Evolutionary conservation across 352 stramenopile genomes (phyloP).

Genomic region (Phytophthora fragariae): DNA sequence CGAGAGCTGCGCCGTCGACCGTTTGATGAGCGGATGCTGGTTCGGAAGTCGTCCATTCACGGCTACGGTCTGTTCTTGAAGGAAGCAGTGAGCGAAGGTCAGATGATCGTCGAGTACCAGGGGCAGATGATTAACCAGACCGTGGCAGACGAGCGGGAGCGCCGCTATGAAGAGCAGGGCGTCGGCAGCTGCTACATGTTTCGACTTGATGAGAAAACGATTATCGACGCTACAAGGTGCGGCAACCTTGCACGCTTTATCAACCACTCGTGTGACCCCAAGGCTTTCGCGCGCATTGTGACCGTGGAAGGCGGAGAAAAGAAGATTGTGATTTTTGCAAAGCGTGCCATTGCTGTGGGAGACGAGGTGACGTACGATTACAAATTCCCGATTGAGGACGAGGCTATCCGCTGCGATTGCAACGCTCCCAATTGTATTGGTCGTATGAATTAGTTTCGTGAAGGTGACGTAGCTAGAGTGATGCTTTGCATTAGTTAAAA

Average conservation of each 20-base stretch:
- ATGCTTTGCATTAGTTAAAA: too few species aligned
- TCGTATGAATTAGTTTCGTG: constrained; percentile 90
- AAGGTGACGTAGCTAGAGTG: too few species aligned
- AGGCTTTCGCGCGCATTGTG: constrained; percentile 94
- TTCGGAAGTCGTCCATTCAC: constrained; percentile 95
- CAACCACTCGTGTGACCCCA: constrained; percentile 96
- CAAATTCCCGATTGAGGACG: constrained; percentile 97
- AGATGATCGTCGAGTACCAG: constrained; percentile 98
- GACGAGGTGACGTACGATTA: constrained; percentile 98
- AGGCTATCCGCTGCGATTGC: constrained; percentile 94
- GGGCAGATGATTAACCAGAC: constrained; percentile 92
- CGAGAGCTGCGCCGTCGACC: constrained; percentile 91
- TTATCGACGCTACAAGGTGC: constrained; percentile 95
- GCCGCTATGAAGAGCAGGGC: constrained; percentile 93
- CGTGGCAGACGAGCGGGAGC: constrained; percentile 94
- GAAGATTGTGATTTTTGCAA: constrained; percentile 97
- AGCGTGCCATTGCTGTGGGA: constrained; percentile 89
- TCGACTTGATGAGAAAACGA: constrained; percentile 93
- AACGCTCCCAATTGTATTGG: constrained; percentile 95
- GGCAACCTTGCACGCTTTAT: constrained; percentile 97
- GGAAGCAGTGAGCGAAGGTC: constrained; percentile 87
- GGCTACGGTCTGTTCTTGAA: constrained; percentile 97
- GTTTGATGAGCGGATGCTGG: constrained; percentile 91
- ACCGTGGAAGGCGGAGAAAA: constrained; percentile 89
- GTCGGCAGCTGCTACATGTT: constrained; percentile 99